phyloP scores from a whole-genome alignment of 371 early-diverging fungal species.

The Chytridium lagenaria region DNA sequence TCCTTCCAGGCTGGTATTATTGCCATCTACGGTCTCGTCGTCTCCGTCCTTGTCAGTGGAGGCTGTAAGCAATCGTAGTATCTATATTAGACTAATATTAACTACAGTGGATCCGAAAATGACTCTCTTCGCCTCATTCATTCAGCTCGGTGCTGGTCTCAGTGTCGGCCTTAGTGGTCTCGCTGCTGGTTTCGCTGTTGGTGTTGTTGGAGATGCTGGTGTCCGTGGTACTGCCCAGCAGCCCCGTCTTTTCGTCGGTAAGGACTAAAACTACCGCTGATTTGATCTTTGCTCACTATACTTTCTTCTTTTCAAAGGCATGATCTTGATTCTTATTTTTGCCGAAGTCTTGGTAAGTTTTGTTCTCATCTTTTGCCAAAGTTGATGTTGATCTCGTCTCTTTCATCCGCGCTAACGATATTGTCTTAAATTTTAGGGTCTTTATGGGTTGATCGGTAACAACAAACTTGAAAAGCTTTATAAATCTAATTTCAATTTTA shows the following conservation, averaged over 20 bases:
- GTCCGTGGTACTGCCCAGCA: slow-evolving; percentile 93
- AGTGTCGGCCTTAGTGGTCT: slow-evolving; percentile 92
- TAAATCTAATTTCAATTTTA: slow-evolving; percentile 12
- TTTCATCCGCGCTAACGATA: background rate
- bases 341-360: slow-evolving; percentile 89
- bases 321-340: slow-evolving; percentile 94
- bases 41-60: slow-evolving; percentile 82
- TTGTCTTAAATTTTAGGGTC: too few species aligned
- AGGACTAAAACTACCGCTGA: slow-evolving; percentile 48
- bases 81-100: background rate
- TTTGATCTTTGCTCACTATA: background rate
- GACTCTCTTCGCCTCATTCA: slow-evolving; percentile 75
- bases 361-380: background rate
- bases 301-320: slow-evolving; percentile 42
- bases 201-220: slow-evolving; percentile 94
- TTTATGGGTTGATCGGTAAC: slow-evolving; percentile 82
- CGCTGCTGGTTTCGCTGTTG: slow-evolving; percentile 96
- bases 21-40: slow-evolving; percentile 96
- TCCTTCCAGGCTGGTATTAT: slow-evolving; percentile 90
- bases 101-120: slow-evolving; percentile 44
- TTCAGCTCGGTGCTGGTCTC: slow-evolving; percentile 94
- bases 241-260: slow-evolving; percentile 92
- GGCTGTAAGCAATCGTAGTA: slow-evolving; percentile 64
- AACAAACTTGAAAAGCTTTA: background rate
- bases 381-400: background rate